Base-by-base conservation (phyloP, 306 rosid species). In the Quercus mongolica region DNA sequence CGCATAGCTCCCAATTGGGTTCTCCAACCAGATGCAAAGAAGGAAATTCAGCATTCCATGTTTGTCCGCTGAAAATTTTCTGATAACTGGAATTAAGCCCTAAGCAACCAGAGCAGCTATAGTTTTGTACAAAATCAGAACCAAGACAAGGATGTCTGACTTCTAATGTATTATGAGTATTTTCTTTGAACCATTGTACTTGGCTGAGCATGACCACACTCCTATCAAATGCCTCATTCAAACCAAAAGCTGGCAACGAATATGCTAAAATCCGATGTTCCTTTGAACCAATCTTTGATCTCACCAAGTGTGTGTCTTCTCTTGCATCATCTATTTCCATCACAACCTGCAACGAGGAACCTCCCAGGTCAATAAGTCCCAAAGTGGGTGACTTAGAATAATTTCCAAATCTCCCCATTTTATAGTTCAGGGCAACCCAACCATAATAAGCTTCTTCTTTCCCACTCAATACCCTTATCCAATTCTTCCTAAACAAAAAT, bases 371-470 rank as follows among this genome's bases (percentile, higher is more conserved):
- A 71, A 90, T 86, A 81, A 94, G 87, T 52, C 96, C 98, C 87
- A 87, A 88, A 65, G 90, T 85, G 28, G 91, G 84, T 23, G 85
- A 65, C 65, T 79, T 69, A 5, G 79, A 74, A 79, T 79, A 59
- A 74, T 52, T 79, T 82, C 51, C 61, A 73, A 92, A 86, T 31
- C 79, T 80, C 31, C 88, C 93, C 92, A 89, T 88, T 85, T 85
- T 90, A 46, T 89, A 92, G 71, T 92, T 92, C 85, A 92, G 87
- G 79, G 97, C 97, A 54, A 94, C 88, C 98, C 97, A 92, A 57
- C 96, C 97, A 85, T 92, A 92, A 78, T 92, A 89, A 77, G 98
- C 98, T 76, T 92, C 98, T 73, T 94, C 97, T 38, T 71, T 85
- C 79, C 98, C 98, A 89, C 87, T 92, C 92, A 92, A 86, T 71